Percentiles rank a stretch among this genome's conserved stretches.
Evolutionary conservation across 495 filamentous ascomycete species (phyloP).

Genomic region (Penicillium diatomitis): DNA sequence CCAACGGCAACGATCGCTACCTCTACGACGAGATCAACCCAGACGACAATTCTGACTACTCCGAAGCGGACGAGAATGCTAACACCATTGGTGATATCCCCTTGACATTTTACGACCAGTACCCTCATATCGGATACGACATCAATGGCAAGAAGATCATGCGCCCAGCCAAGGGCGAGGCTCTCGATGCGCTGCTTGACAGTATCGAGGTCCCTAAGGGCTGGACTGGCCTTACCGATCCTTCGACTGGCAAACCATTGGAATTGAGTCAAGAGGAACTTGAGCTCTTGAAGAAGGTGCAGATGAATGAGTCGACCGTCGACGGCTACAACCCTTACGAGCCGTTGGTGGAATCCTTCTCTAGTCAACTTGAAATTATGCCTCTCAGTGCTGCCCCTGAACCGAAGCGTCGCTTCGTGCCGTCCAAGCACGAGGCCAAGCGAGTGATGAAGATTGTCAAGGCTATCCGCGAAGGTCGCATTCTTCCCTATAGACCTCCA

Average conservation of each 20-base stretch:
- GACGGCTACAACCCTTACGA: slow-evolving; percentile 91
- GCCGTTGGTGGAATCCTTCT: slow-evolving; percentile 88
- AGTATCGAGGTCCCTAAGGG: slow-evolving; percentile 97
- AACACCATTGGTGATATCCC: slow-evolving; percentile 97
- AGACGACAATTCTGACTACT: slow-evolving; percentile 91
- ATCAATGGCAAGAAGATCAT: slow-evolving; percentile 98
- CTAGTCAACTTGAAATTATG: slow-evolving; percentile 82
- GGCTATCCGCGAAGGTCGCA: slow-evolving; percentile 88
- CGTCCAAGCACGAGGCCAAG: slow-evolving; percentile 97
- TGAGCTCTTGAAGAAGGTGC: slow-evolving; percentile 78
- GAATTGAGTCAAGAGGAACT: slow-evolving; percentile 82
- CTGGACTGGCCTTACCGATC: slow-evolving; percentile 93
- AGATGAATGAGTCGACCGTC: slow-evolving; percentile 79
- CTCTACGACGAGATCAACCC: slow-evolving; percentile 86
- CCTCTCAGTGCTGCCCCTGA: slow-evolving; percentile 90
- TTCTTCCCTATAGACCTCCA: slow-evolving; percentile 81
- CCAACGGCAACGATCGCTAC: slow-evolving; percentile 65
- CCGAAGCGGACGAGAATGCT: slow-evolving; percentile 63
- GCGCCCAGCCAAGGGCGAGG: slow-evolving; percentile 89
- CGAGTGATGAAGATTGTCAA: slow-evolving; percentile 96
- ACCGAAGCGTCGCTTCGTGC: slow-evolving; percentile 89
- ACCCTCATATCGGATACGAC: slow-evolving; percentile 96
- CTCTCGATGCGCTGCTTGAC: slow-evolving; percentile 86
- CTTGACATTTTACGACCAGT: slow-evolving; percentile 88
- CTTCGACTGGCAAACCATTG: slow-evolving; percentile 82